phyloP scores from a whole-genome alignment of 768 basidiomycete genomes.

The Zangia roseola region DNA sequence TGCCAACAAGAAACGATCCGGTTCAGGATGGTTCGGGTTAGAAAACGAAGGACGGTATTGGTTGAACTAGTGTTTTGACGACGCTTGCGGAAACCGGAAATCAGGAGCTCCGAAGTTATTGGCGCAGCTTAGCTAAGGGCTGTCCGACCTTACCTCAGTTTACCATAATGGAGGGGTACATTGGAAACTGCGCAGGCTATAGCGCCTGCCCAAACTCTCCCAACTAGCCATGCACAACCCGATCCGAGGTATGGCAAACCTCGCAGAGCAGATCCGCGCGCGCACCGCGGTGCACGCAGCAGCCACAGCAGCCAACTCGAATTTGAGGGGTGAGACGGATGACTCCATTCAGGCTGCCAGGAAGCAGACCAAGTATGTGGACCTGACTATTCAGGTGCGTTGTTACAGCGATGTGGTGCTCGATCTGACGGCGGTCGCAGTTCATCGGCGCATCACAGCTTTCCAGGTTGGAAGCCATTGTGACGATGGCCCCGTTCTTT shows the following conservation, averaged over 20 bases:
- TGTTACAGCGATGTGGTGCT: not conserved
- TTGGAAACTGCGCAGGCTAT: not conserved
- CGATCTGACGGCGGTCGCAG: slow-evolving; percentile 30
- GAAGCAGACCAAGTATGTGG: slow-evolving; percentile 47
- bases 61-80: too few relatives aligned
- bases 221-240: slow-evolving; percentile 10
- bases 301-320: not conserved
- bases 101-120: too few relatives aligned
- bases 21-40: too few relatives aligned
- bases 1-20: too few relatives aligned
- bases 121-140: too few relatives aligned
- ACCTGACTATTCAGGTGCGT: slow-evolving; percentile 55
- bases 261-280: slow-evolving; percentile 9
- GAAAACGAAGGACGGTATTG: too few relatives aligned
- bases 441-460: slow-evolving; percentile 72
- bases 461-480: slow-evolving; percentile 69
- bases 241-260: slow-evolving; percentile 14
- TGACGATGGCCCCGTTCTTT: slow-evolving; percentile 68
- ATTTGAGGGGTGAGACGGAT: slow-evolving; percentile 21
- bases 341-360: slow-evolving; percentile 31
- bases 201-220: not conserved
- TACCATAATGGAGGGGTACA: too few relatives aligned
- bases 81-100: too few relatives aligned
- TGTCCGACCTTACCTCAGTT: too few relatives aligned
- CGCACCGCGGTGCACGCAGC: not conserved